Base-by-base conservation (phyloP, 2,329 filamentous ascomycete species). In the Neopestalotiopsis sp. region DNA sequence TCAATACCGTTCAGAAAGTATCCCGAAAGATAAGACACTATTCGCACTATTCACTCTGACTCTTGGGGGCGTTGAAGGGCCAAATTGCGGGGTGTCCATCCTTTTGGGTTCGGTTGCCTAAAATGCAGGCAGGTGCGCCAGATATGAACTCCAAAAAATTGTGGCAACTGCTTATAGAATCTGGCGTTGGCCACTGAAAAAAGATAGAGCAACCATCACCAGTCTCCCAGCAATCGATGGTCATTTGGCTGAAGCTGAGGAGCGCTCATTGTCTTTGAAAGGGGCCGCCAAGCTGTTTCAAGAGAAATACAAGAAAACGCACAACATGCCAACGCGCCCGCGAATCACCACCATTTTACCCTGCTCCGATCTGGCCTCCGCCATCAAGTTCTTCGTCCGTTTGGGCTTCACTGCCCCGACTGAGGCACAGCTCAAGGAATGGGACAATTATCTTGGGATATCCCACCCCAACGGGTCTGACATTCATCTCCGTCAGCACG, bases 401-500 rank as follows among this genome's bases (percentile, higher is more conserved):
- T 12, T 65, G 3, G 63, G 63, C 40, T 66, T 66, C 30, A 66
- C 63, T 14, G 20, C 49, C 14, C 63, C 63, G 13, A 30, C 63
- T 20, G 10, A 56, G 63, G 45, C 20, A 34, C 20, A 66, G 20
- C n/a, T 20, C n/a, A 45, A 38, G n/a, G 32, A 58, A 20, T 66
- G 63, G 63, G 42, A 57, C 45, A 2, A 49, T 2, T 66, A 66
- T 66, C 63, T 66, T n/a, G 28, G 20, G 7, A 24, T 66, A 12
- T 58, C 42, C 40, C 63, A 66, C 45, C 63, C 63, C 24, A 66
- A 66, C n/a, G 63, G 63, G 13, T 66, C 63, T 14, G 45, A 66
- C 14, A 66, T 66, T 38, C 63, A 66, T 58, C 40, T 66, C 4
- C 20, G 63, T 10, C 10, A 66, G 20, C 28, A 58, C 13, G 63